phyloP scores from a whole-genome alignment of 73 alveolate genomes.

The Tetrahymena malaccensis region DNA sequence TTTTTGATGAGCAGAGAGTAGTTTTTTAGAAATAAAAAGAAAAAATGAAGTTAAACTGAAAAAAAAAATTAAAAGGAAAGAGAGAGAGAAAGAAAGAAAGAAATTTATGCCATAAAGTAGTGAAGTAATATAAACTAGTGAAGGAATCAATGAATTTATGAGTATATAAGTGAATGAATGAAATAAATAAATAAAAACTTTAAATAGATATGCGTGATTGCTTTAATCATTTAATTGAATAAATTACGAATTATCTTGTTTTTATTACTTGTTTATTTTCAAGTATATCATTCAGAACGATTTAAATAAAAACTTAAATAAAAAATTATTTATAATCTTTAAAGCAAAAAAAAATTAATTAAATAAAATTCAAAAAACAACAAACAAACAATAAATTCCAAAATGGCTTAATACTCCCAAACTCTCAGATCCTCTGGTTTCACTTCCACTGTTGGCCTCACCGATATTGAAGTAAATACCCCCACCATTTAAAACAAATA shows the following conservation, averaged over 20 bases:
- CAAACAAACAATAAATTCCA: neutral
- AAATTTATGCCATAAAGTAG: neutral
- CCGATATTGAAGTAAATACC: neutral
- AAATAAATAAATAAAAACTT: neutral
- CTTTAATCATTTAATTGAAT: neutral
- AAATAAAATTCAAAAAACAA: neutral
- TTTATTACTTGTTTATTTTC: neutral
- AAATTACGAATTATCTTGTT: neutral
- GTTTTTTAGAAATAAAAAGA: neutral
- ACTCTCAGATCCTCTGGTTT: neutral
- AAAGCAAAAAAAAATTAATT: neutral
- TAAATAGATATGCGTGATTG: neutral
- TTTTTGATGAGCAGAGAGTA: neutral
- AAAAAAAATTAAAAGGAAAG: neutral
- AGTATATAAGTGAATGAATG: too few species aligned
- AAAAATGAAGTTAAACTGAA: neutral
- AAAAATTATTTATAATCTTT: neutral
- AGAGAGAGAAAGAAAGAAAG: neutral
- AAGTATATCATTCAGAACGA: neutral
- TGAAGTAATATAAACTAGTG: neutral
- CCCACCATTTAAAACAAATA: neutral
- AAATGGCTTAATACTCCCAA: neutral
- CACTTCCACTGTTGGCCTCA: constrained; percentile 1
- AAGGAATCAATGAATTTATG: too few species aligned
- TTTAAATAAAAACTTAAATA: neutral